A percentile compares a stretch with the other conserved stretches of the same genome.
phyloP scores from a whole-genome alignment of 2,329 filamentous ascomycete species.

The Didymella arachidicola region DNA sequence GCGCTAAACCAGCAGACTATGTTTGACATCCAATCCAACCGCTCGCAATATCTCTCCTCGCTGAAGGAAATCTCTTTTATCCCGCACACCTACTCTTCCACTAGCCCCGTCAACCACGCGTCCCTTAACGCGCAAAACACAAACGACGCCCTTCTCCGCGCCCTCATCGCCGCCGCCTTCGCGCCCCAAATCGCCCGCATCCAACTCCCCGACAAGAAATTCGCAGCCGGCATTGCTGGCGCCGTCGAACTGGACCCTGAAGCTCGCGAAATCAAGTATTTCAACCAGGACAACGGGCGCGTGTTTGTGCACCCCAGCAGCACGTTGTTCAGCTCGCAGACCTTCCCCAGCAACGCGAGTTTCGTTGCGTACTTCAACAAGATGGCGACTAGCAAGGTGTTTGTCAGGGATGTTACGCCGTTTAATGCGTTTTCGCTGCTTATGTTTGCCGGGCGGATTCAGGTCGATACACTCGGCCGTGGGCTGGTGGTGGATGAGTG shows the following conservation, averaged over 20 bases:
- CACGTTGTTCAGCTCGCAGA: slow-evolving; percentile 82
- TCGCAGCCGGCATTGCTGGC: slow-evolving; percentile 83
- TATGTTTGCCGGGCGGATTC: slow-evolving; percentile 84
- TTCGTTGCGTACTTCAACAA: slow-evolving; percentile 93
- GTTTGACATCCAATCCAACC: slow-evolving; percentile 85
- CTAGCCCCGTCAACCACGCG: slow-evolving; percentile 35
- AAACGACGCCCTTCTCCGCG: slow-evolving; percentile 57
- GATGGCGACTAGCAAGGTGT: slow-evolving; percentile 91
- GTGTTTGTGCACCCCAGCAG: slow-evolving; percentile 94
- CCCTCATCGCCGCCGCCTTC: slow-evolving; percentile 60
- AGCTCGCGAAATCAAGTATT: slow-evolving; percentile 90
- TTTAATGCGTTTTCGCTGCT: slow-evolving; percentile 90
- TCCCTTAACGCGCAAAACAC: slow-evolving; percentile 59
- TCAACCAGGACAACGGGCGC: slow-evolving; percentile 64
- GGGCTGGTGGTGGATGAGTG: slow-evolving; percentile 92
- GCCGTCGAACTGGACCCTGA: slow-evolving; percentile 94
- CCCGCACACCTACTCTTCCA: slow-evolving; percentile 50
- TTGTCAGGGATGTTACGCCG: slow-evolving; percentile 88
- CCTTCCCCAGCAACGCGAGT: slow-evolving; percentile 74
- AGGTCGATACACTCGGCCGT: slow-evolving; percentile 84
- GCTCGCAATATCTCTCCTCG: slow-evolving; percentile 83
- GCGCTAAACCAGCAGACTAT: slow-evolving; percentile 86
- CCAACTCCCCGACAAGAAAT: slow-evolving; percentile 95
- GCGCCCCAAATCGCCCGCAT: slow-evolving; percentile 89
- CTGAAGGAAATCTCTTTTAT: slow-evolving; percentile 87